These are phyloP conservation scores for Adansonia madagascariensis DNA, from an alignment of 441 rosid genomes.

Conservation along the genomic window DNA sequence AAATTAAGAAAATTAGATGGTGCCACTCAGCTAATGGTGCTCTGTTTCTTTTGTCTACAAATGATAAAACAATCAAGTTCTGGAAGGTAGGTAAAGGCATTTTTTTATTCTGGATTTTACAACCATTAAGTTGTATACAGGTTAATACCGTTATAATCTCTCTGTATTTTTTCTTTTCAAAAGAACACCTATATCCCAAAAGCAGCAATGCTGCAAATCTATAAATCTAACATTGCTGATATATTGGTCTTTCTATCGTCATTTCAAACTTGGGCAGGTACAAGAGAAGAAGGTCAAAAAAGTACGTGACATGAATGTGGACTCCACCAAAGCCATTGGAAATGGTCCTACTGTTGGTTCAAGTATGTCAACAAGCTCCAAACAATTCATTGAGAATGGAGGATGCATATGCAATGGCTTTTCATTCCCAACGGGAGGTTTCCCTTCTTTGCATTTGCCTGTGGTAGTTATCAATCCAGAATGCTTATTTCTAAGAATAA, in stretches of 20 bases:
- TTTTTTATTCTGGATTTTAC: constrained; percentile 1
- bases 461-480: constrained; percentile 64
- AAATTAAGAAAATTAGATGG: constrained; percentile 95
- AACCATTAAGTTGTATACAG: background rate
- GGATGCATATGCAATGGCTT: constrained; percentile 60
- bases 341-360: constrained; percentile 71
- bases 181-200: background rate
- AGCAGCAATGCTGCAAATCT: background rate
- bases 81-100: constrained; percentile 68
- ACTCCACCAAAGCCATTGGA: constrained; percentile 49
- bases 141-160: background rate
- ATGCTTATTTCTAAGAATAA: constrained; percentile 8
- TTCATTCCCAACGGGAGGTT: constrained; percentile 64
- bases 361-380: constrained; percentile 54
- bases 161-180: background rate
- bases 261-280: constrained; percentile 50
- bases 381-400: constrained; percentile 59
- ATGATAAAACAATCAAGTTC: constrained; percentile 89
- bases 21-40: constrained; percentile 87
- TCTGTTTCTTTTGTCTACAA: constrained; percentile 88
- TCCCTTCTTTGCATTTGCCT: constrained; percentile 80
- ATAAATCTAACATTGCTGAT: background rate
- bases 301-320: constrained; percentile 75
- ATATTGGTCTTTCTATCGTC: background rate
- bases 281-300: constrained; percentile 95